Conservation (phyloP, 306 rosid genomes). For the Sindora glabra region DNA sequence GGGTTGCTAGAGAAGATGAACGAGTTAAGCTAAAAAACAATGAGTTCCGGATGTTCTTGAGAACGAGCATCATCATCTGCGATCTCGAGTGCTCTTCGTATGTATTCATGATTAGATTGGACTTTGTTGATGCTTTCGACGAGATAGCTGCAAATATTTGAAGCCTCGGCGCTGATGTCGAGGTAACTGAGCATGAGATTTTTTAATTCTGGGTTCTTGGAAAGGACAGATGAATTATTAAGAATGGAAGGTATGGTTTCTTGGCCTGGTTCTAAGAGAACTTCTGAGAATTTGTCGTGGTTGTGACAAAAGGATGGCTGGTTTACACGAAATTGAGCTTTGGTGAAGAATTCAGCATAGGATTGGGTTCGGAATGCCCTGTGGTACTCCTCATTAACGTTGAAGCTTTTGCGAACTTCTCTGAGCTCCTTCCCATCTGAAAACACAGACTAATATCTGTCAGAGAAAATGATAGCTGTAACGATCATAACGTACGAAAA, state of each 20-base stretch:
- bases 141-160: conserved; percentile 42
- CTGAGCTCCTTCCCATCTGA: conserved; percentile 28
- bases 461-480: neutral
- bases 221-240: conserved; percentile 27
- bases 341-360: conserved; percentile 33
- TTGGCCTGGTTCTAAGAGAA: conserved; percentile 47
- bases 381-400: conserved; percentile 42
- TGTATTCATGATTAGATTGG: conserved; percentile 20
- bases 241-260: conserved; percentile 35
- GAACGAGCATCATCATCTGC: conserved; percentile 19
- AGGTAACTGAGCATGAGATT: conserved; percentile 42
- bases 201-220: conserved; percentile 28
- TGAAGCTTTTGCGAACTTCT: conserved; percentile 22
- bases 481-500: neutral
- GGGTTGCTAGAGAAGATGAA: conserved; percentile 28
- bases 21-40: conserved; percentile 21
- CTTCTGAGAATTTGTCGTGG: conserved; percentile 15
- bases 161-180: conserved; percentile 46
- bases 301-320: conserved; percentile 19
- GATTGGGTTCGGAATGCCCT: conserved; percentile 46
- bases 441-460: neutral
- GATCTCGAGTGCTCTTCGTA: conserved; percentile 28
- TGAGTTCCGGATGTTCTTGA: neutral
- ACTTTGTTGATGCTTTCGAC: conserved; percentile 34
- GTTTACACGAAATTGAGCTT: conserved; percentile 29